phyloP scores from a whole-genome alignment of 345 rosid genomes.

The Turnera subulata region DNA sequence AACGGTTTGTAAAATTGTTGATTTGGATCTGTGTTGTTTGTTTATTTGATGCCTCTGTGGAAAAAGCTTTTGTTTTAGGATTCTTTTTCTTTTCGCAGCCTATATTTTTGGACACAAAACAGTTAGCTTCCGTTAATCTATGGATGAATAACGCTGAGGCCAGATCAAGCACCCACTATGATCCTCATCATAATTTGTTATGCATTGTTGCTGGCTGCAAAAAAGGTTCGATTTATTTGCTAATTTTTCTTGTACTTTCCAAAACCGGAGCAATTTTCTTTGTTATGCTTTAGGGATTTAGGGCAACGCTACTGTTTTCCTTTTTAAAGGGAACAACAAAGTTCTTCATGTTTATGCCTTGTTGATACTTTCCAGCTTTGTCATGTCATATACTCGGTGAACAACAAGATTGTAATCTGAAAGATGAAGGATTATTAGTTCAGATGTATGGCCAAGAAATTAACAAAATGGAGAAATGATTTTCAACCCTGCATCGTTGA shows the following conservation, averaged over 20 bases:
- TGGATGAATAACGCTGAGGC: constrained; percentile 87
- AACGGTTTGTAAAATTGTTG: constrained; percentile 35
- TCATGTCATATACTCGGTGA: neutral
- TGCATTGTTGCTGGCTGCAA: constrained; percentile 72
- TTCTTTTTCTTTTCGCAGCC: constrained; percentile 51
- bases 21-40: constrained; percentile 2
- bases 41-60: constrained; percentile 10
- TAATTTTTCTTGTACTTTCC: neutral
- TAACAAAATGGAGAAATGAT: too few species aligned
- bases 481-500: too few species aligned
- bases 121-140: constrained; percentile 67
- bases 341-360: neutral
- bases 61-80: neutral
- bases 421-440: too few species aligned
- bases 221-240: constrained; percentile 48
- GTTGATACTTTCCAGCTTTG: neutral
- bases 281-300: neutral
- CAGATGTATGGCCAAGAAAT: too few species aligned
- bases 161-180: constrained; percentile 82
- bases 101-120: constrained; percentile 44
- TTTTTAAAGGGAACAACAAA: neutral
- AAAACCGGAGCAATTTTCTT: neutral
- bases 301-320: neutral
- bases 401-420: neutral
- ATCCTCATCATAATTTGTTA: constrained; percentile 85